Percentiles rank a stretch among this genome's conserved stretches.
These are phyloP conservation scores for Acer yangbiense DNA, from an alignment of 345 rosid species.

Conservation along the genomic window DNA sequence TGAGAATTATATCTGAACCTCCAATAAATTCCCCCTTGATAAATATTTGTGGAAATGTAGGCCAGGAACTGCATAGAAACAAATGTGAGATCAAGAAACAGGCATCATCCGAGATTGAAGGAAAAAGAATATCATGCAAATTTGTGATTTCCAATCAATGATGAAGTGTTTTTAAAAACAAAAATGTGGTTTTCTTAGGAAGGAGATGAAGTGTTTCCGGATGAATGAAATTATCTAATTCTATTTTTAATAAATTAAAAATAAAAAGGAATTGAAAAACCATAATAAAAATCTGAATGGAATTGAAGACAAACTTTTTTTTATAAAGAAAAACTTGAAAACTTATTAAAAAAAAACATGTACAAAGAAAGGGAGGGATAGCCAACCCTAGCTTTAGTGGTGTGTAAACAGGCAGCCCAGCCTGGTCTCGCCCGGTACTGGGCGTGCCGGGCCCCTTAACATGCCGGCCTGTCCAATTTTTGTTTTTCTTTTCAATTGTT, in stretches of 20 bases:
- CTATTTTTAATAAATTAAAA: neutral
- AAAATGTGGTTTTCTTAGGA: neutral
- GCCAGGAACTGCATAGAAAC: slow-evolving; percentile 74
- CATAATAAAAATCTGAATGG: neutral
- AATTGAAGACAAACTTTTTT: neutral
- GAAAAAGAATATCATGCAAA: neutral
- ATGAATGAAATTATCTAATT: neutral
- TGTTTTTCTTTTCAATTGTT: no score
- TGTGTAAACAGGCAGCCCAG: no score
- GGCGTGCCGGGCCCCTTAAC: no score
- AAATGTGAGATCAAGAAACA: neutral
- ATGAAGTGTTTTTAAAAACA: neutral
- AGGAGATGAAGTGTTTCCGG: neutral
- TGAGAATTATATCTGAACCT: slow-evolving; percentile 90
- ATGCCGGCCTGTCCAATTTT: no score
- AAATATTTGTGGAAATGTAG: slow-evolving; percentile 94
- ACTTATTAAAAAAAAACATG: neutral
- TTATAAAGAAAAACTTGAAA: neutral
- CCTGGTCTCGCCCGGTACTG: no score
- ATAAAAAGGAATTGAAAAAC: neutral
- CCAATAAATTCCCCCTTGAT: slow-evolving; percentile 94
- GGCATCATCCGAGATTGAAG: neutral
- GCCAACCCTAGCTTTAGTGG: neutral
- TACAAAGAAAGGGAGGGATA: neutral
- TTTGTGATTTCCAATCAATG: neutral